These are phyloP conservation scores for Talaromyces sp. DNA, from an alignment of 2,329 filamentous ascomycete species.

Conservation along the genomic window DNA sequence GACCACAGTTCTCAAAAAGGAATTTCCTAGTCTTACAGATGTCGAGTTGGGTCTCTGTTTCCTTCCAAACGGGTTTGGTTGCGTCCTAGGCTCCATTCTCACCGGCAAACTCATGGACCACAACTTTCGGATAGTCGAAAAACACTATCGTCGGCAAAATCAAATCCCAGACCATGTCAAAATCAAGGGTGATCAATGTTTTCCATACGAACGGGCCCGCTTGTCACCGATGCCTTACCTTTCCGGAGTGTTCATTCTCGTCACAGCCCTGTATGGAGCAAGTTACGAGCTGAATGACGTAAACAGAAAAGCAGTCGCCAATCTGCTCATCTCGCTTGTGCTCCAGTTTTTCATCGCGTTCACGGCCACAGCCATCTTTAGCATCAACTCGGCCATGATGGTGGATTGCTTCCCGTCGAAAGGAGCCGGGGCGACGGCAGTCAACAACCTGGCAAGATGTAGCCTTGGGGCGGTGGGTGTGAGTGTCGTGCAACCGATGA, in stretches of 20 bases:
- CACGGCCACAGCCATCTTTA: constrained; percentile 4
- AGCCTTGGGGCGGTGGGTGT: constrained; percentile 2
- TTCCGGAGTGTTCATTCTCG: background rate
- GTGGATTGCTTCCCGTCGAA: constrained; percentile 3
- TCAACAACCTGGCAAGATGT: constrained; percentile 4
- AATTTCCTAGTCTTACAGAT: constrained; percentile 17
- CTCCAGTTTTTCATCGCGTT: constrained; percentile 8
- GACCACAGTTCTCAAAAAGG: constrained; percentile 30
- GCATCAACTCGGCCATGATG: constrained; percentile 3
- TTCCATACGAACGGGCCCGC: constrained; percentile 3
- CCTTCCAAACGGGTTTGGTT: constrained; percentile 20
- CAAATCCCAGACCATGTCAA: background rate
- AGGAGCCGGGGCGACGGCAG: background rate
- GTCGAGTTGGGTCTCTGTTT: constrained; percentile 17
- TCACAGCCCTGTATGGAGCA: constrained; percentile 3
- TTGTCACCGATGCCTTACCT: constrained; percentile 4
- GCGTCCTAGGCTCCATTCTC: constrained; percentile 13
- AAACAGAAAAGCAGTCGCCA: background rate
- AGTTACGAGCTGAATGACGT: constrained; percentile 6
- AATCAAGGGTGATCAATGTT: background rate
- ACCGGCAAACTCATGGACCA: constrained; percentile 2
- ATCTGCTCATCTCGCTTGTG: constrained; percentile 1
- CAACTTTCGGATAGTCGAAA: background rate
- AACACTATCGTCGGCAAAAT: background rate
- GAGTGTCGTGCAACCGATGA: constrained; percentile 4